Percentiles rank a stretch among this genome's conserved stretches.
These are phyloP conservation scores for Hordeum marinum DNA, from an alignment of 176 grass and related monocot species.

Conservation along the genomic window DNA sequence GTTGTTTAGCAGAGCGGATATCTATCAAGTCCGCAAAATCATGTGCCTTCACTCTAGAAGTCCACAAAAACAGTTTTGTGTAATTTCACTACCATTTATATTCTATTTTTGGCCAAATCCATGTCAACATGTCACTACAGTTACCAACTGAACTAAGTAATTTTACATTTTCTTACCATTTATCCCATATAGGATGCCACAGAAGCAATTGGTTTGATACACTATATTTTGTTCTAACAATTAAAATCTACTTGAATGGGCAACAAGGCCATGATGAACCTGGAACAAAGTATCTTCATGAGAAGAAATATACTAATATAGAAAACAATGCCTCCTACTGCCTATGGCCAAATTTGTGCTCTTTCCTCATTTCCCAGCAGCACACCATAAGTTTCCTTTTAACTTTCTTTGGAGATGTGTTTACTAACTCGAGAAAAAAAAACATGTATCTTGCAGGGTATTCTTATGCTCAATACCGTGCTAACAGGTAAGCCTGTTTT, in stretches of 20 bases:
- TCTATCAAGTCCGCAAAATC: background rate
- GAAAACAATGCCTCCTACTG: background rate
- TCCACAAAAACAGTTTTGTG: background rate
- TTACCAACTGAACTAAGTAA: background rate
- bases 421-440: constrained; percentile 18
- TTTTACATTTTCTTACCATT: background rate
- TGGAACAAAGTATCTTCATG: background rate
- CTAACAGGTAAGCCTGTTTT: constrained; percentile 69
- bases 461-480: constrained; percentile 95
- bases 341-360: background rate
- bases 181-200: background rate
- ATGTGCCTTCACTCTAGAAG: background rate
- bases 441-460: constrained; percentile 57
- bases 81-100: too few species aligned
- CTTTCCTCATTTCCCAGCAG: background rate
- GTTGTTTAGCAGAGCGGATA: background rate
- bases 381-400: background rate
- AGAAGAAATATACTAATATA: background rate
- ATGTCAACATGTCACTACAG: background rate
- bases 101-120: background rate
- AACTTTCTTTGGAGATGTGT: background rate
- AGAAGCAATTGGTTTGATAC: background rate
- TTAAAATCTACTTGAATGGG: background rate
- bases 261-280: background rate
- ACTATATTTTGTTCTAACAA: background rate